A percentile compares a stretch with the other conserved stretches of the same genome.
Conservation (phyloP, 2,329 filamentous ascomycete genomes). For the Drechslerella stenobrocha region DNA sequence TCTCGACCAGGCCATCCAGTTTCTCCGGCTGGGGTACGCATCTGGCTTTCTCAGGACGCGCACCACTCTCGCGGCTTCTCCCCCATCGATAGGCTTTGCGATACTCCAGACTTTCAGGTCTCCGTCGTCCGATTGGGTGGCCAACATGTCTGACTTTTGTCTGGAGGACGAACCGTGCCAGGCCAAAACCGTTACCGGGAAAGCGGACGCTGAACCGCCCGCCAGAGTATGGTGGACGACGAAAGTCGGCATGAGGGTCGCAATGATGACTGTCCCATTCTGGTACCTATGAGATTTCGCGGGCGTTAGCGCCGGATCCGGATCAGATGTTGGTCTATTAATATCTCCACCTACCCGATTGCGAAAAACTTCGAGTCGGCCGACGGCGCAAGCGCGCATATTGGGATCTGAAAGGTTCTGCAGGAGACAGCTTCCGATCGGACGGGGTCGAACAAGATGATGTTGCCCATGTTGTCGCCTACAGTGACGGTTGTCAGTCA, state of each 20-base stretch:
- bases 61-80: constrained; percentile 82
- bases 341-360: constrained; percentile 71
- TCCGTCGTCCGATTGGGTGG: constrained; percentile 86
- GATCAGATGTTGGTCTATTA: not conserved
- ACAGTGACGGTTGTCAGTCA: constrained; percentile 33
- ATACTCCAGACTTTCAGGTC: constrained; percentile 97
- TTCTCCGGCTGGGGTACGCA: constrained; percentile 71
- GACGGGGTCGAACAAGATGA: constrained; percentile 90
- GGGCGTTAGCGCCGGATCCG: not conserved
- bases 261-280: constrained; percentile 91
- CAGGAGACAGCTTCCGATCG: constrained; percentile 91
- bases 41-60: constrained; percentile 81
- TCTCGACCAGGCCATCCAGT: constrained; percentile 99
- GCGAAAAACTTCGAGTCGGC: constrained; percentile 92
- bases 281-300: constrained; percentile 68
- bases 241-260: constrained; percentile 84
- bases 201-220: constrained; percentile 75
- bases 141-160: constrained; percentile 97
- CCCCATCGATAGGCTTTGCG: constrained; percentile 72
- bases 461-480: constrained; percentile 91
- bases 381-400: constrained; percentile 88
- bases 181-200: constrained; percentile 79
- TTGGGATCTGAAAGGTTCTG: constrained; percentile 89
- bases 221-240: constrained; percentile 91
- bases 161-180: constrained; percentile 97